Evolutionary conservation across 129 eudicot genomes (phyloP), one percentile per base, ranked within the genome.

Genomic region (Saposhnikovia divaricata): DNA sequence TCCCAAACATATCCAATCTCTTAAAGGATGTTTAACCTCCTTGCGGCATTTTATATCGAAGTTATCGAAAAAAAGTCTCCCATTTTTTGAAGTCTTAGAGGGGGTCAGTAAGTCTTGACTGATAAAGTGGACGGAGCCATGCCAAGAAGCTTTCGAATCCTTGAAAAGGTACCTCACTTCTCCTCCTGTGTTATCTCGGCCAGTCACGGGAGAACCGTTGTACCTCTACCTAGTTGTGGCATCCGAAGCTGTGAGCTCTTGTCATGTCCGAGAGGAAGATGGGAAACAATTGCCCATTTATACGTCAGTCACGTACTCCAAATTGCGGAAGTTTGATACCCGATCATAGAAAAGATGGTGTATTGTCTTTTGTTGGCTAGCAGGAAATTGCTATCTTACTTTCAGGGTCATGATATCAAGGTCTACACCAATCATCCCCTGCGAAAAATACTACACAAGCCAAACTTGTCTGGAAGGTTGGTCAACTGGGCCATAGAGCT

Each of bases 201-300:
- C n/a, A 0, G 3, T 14, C 8, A 2, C 19, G 14, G 63, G 63
- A 3, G 63, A 55, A 3, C 19, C n/a, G 0, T 21, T 59, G 2
- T 59, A 59, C 7, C 2, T 59, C 2, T 59, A 59, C 2, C 9
- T n/a, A 0, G 1, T 34, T 0, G 12, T 21, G 0, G 2, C 69
- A 0, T 0, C 1, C 0, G 9, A 4, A n/a, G 69, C 31, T 0
- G 34, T n/a, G 0, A 59, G 28, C 27, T 19, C 27, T 0, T 21
- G 27, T 21, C 34, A n/a, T 2, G 0, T 59, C 1, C 3, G 31
- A n/a, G 69, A 59, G 23, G 69, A 59, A 18, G 0, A 15, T 51
- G 59, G 23, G 4, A 9, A 13, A 2, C 9, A 51, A 14, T 0
- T 9, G 21, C 14, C 5, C 21, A 6, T 3, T 51, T 14, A 14